Evolutionary conservation across 2,329 filamentous ascomycete genomes (phyloP).

Genomic region (Blastomyces percursus): DNA sequence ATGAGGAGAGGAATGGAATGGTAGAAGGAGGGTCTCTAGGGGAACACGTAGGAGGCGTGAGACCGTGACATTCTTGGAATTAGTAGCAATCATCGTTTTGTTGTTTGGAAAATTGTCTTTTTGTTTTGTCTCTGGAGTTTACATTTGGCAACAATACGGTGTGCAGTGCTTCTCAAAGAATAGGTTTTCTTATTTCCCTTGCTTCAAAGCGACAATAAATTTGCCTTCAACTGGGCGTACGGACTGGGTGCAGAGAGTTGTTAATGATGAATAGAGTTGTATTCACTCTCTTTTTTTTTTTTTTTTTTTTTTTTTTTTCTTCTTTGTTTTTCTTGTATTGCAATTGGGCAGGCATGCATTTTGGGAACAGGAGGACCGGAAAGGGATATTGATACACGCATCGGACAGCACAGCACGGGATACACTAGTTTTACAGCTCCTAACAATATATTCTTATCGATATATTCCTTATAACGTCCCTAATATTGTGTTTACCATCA

Average conservation of each 20-base stretch:
- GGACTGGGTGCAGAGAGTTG: neutral
- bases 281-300: neutral
- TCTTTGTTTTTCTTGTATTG: neutral
- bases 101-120: neutral
- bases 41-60: neutral
- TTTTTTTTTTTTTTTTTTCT: neutral
- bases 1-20: neutral
- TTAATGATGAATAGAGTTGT: neutral
- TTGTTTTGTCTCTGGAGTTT: neutral
- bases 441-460: neutral
- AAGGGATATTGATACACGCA: neutral
- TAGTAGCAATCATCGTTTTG: neutral
- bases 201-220: neutral
- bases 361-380: neutral
- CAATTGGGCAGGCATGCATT: neutral
- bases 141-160: neutral
- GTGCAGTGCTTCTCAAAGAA: neutral
- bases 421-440: neutral
- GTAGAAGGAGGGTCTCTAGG: neutral
- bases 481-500: neutral
- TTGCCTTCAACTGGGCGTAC: neutral
- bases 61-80: neutral
- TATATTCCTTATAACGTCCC: neutral
- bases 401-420: neutral
- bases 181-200: neutral